Evolutionary conservation across 306 rosid genomes (phyloP).

Genomic region (Leucaena leucocephala): DNA sequence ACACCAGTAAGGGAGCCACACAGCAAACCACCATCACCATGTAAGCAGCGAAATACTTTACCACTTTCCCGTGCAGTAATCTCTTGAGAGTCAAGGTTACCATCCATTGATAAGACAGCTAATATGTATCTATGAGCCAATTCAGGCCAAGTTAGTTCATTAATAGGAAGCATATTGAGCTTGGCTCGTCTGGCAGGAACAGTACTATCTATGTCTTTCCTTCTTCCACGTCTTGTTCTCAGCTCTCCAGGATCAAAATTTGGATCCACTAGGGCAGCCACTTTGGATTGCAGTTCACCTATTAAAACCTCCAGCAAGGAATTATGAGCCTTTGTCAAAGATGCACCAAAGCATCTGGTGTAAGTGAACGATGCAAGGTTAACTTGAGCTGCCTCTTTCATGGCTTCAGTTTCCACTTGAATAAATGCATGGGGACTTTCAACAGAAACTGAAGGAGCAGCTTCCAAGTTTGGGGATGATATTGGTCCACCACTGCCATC

Average conservation of each 20-base stretch:
- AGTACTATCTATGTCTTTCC: slow-evolving; percentile 77
- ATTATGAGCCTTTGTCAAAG: slow-evolving; percentile 84
- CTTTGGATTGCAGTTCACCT: slow-evolving; percentile 84
- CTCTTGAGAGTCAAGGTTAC: slow-evolving; percentile 90
- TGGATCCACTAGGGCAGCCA: slow-evolving; percentile 92
- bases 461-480: slow-evolving; percentile 44
- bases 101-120: slow-evolving; percentile 91
- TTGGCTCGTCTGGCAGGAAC: slow-evolving; percentile 64
- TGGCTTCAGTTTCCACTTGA: slow-evolving; percentile 78
- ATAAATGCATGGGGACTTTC: slow-evolving; percentile 71
- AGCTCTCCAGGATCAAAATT: slow-evolving; percentile 93
- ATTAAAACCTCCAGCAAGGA: slow-evolving; percentile 83
- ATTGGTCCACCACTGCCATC: slow-evolving; percentile 46
- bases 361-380: slow-evolving; percentile 72
- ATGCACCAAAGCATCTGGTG: slow-evolving; percentile 76
- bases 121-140: slow-evolving; percentile 82
- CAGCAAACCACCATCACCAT: slow-evolving; percentile 99
- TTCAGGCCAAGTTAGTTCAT: slow-evolving; percentile 99
- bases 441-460: slow-evolving; percentile 46
- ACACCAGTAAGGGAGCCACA: slow-evolving; percentile 96
- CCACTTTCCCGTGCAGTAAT: slow-evolving; percentile 88
- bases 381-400: slow-evolving; percentile 78
- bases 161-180: slow-evolving; percentile 85
- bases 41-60: slow-evolving; percentile 91
- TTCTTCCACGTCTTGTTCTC: slow-evolving; percentile 86